phyloP scores from a whole-genome alignment of 805 yeast genomes.

The Kodamaea jinghongensis region DNA sequence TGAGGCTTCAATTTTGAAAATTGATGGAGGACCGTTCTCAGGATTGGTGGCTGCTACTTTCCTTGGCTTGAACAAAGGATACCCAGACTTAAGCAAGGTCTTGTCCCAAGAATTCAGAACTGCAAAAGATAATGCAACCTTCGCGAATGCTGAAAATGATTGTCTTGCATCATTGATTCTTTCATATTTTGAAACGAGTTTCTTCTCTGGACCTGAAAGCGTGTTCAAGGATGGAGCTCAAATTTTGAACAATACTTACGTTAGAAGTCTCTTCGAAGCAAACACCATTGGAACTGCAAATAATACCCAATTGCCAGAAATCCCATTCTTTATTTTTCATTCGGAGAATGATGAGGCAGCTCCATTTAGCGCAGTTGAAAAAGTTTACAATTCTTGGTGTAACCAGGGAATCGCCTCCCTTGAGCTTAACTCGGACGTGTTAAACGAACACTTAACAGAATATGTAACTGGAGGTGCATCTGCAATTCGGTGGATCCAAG shows the following conservation, averaged over 20 bases:
- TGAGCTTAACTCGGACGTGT: constrained; percentile 6
- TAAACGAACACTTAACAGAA: constrained; percentile 17
- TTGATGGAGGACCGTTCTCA: constrained; percentile 25
- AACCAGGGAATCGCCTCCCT: constrained; percentile 8
- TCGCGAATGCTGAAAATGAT: background rate
- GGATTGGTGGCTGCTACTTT: constrained; percentile 30
- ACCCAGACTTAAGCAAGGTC: constrained; percentile 19
- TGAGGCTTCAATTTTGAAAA: constrained; percentile 21
- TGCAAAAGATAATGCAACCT: background rate
- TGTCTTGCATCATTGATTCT: constrained; percentile 1
- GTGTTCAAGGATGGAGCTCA: constrained; percentile 16
- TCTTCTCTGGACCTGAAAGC: constrained; percentile 14
- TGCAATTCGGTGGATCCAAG: constrained; percentile 18
- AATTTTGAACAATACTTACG: constrained; percentile 13
- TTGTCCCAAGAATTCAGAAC: background rate
- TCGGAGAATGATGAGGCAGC: constrained; percentile 11
- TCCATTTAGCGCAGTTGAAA: constrained; percentile 7
- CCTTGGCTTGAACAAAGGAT: constrained; percentile 29
- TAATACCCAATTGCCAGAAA: constrained; percentile 9
- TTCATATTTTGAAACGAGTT: background rate
- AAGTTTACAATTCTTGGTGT: constrained; percentile 12
- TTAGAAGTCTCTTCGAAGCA: constrained; percentile 13
- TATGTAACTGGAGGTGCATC: constrained; percentile 11
- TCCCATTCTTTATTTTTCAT: constrained; percentile 12
- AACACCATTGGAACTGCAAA: constrained; percentile 20